Base-by-base conservation (phyloP, 805 yeast genomes). In the Ogataea salicorniae region DNA sequence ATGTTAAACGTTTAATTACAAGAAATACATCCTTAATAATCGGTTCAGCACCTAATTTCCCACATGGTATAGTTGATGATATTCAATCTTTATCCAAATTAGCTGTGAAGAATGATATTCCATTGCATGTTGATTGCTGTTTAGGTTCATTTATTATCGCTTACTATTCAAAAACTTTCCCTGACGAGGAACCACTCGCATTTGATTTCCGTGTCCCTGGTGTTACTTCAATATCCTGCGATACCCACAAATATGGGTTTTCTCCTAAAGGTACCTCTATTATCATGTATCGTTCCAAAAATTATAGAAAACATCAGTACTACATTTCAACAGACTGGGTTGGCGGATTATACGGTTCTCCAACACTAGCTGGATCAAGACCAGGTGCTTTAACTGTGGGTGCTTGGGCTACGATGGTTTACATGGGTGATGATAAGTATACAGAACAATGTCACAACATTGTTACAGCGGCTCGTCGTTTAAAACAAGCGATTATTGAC, bases 301-400 rank as follows among this genome's bases (percentile, higher is more conserved):
- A 77, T 48, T 74, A 89, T 47, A 75, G 99, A 48, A 76, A 77
- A 54, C 76, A 84, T 59, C 99, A 94, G 69, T 92, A 94, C 66
- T 94, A 83, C 64, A 76, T 91, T 31, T 75, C 81, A 44, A 72
- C 88, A 1, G 87, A 83, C 51, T 92, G 99, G 99, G 73, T 82
- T 5, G 99, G 99, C 33, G 99, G 99, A 0, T 72, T 92, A 56
- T 92, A 92, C 62, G 99, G 97, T 0, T 88, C 97, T 0, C 97
- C 98, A 2, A 94, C 98, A 0, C 70, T 94, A 43, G 97, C 98
- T 0, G 99, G 99, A 1, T 87, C 96, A 11, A 78, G 98, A 54
- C 98, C 98, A 0, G 99, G 99, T 42, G 97, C 98, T 0, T 72
- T 92, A 34, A 86, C 90, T 75, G 98, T 86, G n/a, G 98, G 97